phyloP scores from a whole-genome alignment of 139 green algal species.

The Bryopsis sp. region DNA sequence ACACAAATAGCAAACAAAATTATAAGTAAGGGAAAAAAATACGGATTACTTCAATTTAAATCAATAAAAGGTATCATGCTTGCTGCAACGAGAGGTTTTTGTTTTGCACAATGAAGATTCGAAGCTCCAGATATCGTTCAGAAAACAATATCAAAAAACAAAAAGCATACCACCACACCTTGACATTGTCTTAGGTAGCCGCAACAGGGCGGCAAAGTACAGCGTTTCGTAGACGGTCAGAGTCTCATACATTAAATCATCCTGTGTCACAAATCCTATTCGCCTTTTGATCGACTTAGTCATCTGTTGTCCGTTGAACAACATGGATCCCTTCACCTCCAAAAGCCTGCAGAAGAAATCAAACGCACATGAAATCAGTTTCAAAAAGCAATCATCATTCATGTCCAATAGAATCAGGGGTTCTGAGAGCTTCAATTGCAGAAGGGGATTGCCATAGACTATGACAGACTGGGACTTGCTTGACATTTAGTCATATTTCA shows the following conservation, averaged over 20 bases:
- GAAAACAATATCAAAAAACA: neutral
- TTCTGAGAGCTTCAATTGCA: no score
- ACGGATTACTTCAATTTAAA: neutral
- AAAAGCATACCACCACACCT: no score
- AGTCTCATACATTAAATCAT: slow-evolving; percentile 75
- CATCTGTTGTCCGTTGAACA: slow-evolving; percentile 61
- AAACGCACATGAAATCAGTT: no score
- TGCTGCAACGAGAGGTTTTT: neutral
- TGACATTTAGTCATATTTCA: no score
- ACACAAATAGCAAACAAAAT: slow-evolving; percentile 1
- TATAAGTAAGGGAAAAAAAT: neutral
- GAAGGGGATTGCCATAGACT: no score
- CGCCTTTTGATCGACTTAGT: slow-evolving; percentile 51
- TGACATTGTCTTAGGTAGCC: slow-evolving; percentile 60
- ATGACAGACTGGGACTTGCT: no score
- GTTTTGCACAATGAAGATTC: neutral
- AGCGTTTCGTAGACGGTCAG: slow-evolving; percentile 70
- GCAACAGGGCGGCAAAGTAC: slow-evolving; percentile 73
- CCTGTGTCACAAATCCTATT: slow-evolving; percentile 55
- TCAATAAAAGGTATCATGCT: neutral
- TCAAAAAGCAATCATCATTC: no score
- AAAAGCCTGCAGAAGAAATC: slow-evolving; percentile 20
- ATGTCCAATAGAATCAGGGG: no score
- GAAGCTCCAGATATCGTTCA: neutral
- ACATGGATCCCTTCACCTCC: slow-evolving; percentile 35